Evolutionary conservation across 768 basidiomycete genomes (phyloP).

Genomic region (Pleurotus cornucopiae): DNA sequence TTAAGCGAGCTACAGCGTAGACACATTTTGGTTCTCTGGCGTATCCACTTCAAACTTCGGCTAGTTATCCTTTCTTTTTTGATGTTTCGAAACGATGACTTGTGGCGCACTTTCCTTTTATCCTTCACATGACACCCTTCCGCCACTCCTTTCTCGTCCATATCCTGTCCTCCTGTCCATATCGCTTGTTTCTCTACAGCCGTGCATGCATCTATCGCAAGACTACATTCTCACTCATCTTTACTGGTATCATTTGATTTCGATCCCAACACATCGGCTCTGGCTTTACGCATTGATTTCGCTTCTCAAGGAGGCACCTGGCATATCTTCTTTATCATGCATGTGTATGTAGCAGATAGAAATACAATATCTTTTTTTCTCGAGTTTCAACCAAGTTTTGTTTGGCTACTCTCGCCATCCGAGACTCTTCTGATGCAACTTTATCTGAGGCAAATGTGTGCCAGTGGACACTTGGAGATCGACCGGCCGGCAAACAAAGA

Average conservation of each 20-base stretch:
- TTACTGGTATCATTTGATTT: constrained; percentile 11
- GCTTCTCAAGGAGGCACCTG: constrained; percentile 73
- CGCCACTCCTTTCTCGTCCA: neutral
- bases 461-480: neutral
- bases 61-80: constrained; percentile 10
- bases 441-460: neutral
- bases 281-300: constrained; percentile 6
- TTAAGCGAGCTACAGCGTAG: constrained; percentile 76
- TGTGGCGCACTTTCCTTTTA: neutral
- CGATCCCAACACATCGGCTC: constrained; percentile 13
- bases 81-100: neutral
- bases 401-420: neutral
- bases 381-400: neutral
- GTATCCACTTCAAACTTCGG: neutral
- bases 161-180: constrained; percentile 3
- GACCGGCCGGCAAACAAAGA: constrained; percentile 2
- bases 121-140: neutral
- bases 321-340: constrained; percentile 17
- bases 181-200: constrained; percentile 25
- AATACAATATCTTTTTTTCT: constrained; percentile 3
- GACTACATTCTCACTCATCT: constrained; percentile 13
- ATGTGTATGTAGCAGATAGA: constrained; percentile 10
- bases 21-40: constrained; percentile 14
- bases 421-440: neutral
- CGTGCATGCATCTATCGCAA: constrained; percentile 46